Evolutionary conservation across 116 monocot genomes (phyloP), one percentile per base, ranked within the genome.

Genomic region (Cymodocea nodosa): DNA sequence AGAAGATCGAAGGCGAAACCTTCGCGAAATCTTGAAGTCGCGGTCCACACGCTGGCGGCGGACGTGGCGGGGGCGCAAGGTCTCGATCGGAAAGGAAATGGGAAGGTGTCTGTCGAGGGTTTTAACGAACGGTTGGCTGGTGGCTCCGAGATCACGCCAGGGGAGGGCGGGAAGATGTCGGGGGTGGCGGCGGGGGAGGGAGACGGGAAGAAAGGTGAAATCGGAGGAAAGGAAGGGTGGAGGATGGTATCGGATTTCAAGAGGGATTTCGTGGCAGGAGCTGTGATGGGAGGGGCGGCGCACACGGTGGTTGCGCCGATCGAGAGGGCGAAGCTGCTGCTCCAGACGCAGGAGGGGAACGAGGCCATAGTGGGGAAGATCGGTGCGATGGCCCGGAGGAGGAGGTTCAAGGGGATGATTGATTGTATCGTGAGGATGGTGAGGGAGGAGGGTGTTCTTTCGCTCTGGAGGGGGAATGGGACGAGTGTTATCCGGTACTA

Each of bases 271-370:
- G 70, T 84, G 60, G 89, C 98, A 5, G 98, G 92, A 59, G 98
- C 98, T 65, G 70, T 79, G 68, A 91, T 98, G 89, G 98, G 92
- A 0, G 98, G 89, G 51, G 56, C 69, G 24, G 98, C 89, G 61
- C 98, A 98, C 79, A 98, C 88, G 13, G 85, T 89, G 65, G 92
- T 98, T 72, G 92, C 98, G 68, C 98, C 98, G 23, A 86, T 98
- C 76, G 98, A 98, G 71, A 40, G 98, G 59, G 88, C 84, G 53
- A 98, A 98, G 80, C 84, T 98, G 14, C 80, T 92, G 52, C 80
- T 92, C 35, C 98, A 98, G 81, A 98, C 98, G 75, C 98, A 92
- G 82, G 92, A 98, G 63, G 70, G 98, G 67, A 98, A 92, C 89
- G 82, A 81, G 15, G 89, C 98, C 51, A 76, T 98, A 17, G 74